A percentile compares a stretch with the other conserved stretches of the same genome.
Conservation (phyloP, 225 moss, liverwort and hornwort genomes). For the Lunularia cruciata region DNA sequence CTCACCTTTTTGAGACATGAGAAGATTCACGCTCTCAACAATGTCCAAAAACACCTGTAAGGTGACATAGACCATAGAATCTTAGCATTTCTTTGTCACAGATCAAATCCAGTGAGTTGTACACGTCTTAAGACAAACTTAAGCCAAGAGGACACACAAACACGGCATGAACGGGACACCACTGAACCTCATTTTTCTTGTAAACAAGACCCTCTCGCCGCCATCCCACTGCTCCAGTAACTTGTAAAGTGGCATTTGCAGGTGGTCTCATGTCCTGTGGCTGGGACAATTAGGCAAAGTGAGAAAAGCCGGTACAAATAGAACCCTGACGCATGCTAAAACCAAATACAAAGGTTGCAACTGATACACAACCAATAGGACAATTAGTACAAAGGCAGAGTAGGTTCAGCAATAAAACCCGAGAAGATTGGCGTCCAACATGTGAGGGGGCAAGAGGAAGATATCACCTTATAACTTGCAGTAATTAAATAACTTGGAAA, state of each 20-base stretch:
- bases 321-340: neutral
- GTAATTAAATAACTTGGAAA: too few species aligned
- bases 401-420: too few species aligned
- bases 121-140: neutral
- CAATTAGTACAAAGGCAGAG: neutral
- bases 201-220: slow-evolving; percentile 56
- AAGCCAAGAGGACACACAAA: neutral
- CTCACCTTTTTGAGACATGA: slow-evolving; percentile 58
- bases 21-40: slow-evolving; percentile 57
- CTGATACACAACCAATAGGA: too few species aligned
- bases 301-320: neutral
- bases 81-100: neutral
- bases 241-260: slow-evolving; percentile 55
- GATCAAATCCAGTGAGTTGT: neutral
- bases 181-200: slow-evolving; percentile 53
- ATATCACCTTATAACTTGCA: too few species aligned
- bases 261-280: slow-evolving; percentile 53
- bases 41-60: slow-evolving; percentile 59
- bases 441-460: too few species aligned
- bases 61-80: neutral
- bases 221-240: slow-evolving; percentile 60
- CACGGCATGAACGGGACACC: neutral
- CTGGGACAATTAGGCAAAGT: slow-evolving; percentile 24
- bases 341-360: neutral
- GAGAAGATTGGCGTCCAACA: too few species aligned